Evolutionary conservation across 2,329 filamentous ascomycete genomes (phyloP).

Genomic region (Ophiocordyceps robertsii): DNA sequence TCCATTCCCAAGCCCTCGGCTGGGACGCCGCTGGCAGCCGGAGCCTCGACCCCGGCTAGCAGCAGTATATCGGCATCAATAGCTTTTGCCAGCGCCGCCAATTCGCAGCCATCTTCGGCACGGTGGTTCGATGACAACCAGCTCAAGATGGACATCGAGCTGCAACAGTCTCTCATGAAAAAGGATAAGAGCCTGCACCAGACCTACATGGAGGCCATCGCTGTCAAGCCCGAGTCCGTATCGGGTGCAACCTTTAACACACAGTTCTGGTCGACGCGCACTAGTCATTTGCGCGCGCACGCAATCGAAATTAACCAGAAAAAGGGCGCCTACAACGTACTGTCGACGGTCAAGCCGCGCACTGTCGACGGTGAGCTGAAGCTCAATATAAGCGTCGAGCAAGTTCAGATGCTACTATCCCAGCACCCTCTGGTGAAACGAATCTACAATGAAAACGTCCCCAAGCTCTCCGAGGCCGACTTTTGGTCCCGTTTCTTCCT

Average conservation of each 20-base stretch:
- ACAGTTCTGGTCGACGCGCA: slow-evolving; percentile 88
- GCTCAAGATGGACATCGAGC: slow-evolving; percentile 62
- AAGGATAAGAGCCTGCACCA: slow-evolving; percentile 62
- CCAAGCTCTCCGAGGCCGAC: slow-evolving; percentile 60
- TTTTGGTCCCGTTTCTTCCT: slow-evolving; percentile 96
- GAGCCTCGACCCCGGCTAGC: slow-evolving; percentile 13
- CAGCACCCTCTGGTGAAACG: slow-evolving; percentile 85
- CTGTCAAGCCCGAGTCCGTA: slow-evolving; percentile 74
- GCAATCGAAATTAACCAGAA: slow-evolving; percentile 80
- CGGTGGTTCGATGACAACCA: slow-evolving; percentile 70
- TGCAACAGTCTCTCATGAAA: slow-evolving; percentile 82
- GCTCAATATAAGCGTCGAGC: slow-evolving; percentile 78
- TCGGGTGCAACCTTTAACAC: slow-evolving; percentile 69
- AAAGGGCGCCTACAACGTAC: slow-evolving; percentile 83
- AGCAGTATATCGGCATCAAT: slow-evolving; percentile 52
- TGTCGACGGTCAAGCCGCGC: slow-evolving; percentile 71
- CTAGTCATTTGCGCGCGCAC: slow-evolving; percentile 76
- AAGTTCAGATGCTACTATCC: slow-evolving; percentile 82
- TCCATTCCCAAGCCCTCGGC: slow-evolving; percentile 33
- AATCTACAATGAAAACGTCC: slow-evolving; percentile 88
- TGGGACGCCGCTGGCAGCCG: slow-evolving; percentile 11
- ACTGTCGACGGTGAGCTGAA: slow-evolving; percentile 44
- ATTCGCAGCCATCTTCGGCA: slow-evolving; percentile 38
- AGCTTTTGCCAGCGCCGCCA: slow-evolving; percentile 62
- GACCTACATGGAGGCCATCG: slow-evolving; percentile 76